Percentiles rank a stretch among this genome's conserved stretches.
These are phyloP conservation scores for Teratosphaeria nubilosa DNA, from an alignment of 2,329 filamentous ascomycete species.

Conservation along the genomic window DNA sequence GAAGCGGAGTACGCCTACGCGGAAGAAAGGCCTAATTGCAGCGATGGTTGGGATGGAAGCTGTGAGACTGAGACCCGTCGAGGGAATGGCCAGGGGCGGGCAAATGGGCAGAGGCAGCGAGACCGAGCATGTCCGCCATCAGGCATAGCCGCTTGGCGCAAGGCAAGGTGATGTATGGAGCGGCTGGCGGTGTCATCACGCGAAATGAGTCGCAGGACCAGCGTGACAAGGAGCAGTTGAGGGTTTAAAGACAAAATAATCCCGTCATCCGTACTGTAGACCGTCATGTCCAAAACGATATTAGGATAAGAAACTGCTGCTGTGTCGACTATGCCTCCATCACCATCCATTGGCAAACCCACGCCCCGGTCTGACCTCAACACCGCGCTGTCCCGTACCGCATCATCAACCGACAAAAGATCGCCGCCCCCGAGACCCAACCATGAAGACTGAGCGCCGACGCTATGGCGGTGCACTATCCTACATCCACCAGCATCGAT, in stretches of 20 bases:
- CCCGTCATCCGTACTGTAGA: neutral
- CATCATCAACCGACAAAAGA: neutral
- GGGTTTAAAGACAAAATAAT: too few relatives aligned
- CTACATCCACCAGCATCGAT: neutral
- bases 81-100: too few relatives aligned
- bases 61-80: neutral
- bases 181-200: neutral
- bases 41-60: neutral
- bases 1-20: neutral
- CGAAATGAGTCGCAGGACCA: neutral
- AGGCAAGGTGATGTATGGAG: neutral
- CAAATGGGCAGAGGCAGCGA: neutral
- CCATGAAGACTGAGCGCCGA: neutral
- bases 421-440: neutral
- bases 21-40: neutral
- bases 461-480: neutral
- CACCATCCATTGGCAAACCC: neutral
- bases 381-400: neutral
- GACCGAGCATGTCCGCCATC: neutral
- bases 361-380: neutral
- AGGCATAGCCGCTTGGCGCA: neutral
- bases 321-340: neutral
- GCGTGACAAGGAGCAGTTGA: neutral
- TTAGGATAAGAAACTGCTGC: neutral
- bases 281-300: neutral